These are phyloP conservation scores for Exophiala sp. DNA, from an alignment of 2,329 filamentous ascomycete genomes.

Conservation along the genomic window DNA sequence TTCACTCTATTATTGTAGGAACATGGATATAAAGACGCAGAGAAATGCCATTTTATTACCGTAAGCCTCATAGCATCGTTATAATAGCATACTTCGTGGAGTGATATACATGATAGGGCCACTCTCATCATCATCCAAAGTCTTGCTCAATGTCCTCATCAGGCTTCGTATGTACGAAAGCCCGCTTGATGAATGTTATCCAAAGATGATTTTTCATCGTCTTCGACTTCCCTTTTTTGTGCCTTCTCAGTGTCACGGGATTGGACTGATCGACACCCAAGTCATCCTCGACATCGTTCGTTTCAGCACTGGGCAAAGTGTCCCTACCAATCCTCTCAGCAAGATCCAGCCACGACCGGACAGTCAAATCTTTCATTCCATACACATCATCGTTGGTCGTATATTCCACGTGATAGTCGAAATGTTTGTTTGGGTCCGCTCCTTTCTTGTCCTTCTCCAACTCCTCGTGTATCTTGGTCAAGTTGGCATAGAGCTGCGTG, in stretches of 20 bases:
- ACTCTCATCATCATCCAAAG: constrained; percentile 19
- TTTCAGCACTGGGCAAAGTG: background rate
- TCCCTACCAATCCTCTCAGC: constrained; percentile 55
- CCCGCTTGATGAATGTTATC: constrained; percentile 27
- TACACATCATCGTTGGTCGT: constrained; percentile 75
- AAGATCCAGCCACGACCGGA: constrained; percentile 73
- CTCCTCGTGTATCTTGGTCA: constrained; percentile 84
- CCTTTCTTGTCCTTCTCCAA: constrained; percentile 36
- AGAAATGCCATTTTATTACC: too few species aligned
- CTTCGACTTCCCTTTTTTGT: constrained; percentile 37
- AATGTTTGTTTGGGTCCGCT: constrained; percentile 53
- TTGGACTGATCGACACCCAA: background rate
- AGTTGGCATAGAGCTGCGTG: constrained; percentile 88
- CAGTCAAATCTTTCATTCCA: constrained; percentile 75
- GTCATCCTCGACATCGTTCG: background rate
- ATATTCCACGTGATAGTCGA: constrained; percentile 81
- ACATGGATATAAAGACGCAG: too few species aligned
- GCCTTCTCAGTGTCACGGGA: constrained; percentile 6
- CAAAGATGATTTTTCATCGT: constrained; percentile 27
- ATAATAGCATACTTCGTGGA: too few species aligned
- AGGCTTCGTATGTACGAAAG: constrained; percentile 27
- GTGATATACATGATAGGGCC: too few species aligned
- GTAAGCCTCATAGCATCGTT: too few species aligned
- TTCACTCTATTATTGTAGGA: too few species aligned
- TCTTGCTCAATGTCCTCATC: constrained; percentile 29